A percentile compares a stretch with the other conserved stretches of the same genome.
phyloP scores from a whole-genome alignment of 495 filamentous ascomycete species.

The Trichodelitschia bisporula region DNA sequence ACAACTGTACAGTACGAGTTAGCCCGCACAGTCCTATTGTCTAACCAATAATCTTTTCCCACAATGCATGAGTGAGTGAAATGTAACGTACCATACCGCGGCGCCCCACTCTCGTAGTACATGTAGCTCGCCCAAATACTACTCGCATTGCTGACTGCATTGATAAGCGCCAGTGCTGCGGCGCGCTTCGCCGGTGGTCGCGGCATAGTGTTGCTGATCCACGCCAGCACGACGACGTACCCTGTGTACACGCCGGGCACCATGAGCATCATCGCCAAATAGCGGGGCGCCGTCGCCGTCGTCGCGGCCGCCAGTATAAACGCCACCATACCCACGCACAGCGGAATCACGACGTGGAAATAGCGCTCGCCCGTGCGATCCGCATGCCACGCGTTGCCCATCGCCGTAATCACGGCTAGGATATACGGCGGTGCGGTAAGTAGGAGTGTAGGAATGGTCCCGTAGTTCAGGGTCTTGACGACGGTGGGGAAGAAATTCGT shows the following conservation, averaged over 20 bases:
- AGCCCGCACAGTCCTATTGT: neutral
- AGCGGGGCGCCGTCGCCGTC: slow-evolving; percentile 35
- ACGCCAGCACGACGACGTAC: slow-evolving; percentile 50
- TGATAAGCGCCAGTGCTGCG: slow-evolving; percentile 57
- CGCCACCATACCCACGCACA: slow-evolving; percentile 40
- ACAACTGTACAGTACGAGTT: slow-evolving; percentile 20
- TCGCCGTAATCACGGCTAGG: slow-evolving; percentile 42
- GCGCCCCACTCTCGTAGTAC: slow-evolving; percentile 25
- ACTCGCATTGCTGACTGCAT: slow-evolving; percentile 49
- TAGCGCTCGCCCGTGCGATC: slow-evolving; percentile 60
- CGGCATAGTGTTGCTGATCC: slow-evolving; percentile 60
- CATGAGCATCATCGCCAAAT: slow-evolving; percentile 74
- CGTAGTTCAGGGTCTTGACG: slow-evolving; percentile 46
- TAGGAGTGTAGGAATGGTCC: slow-evolving; percentile 41
- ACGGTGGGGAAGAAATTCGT: slow-evolving; percentile 87
- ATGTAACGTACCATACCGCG: slow-evolving; percentile 15
- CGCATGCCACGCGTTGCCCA: slow-evolving; percentile 52
- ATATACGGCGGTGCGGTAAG: slow-evolving; percentile 39
- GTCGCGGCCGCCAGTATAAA: slow-evolving; percentile 59
- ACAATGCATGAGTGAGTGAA: too few relatives aligned
- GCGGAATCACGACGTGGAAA: slow-evolving; percentile 44
- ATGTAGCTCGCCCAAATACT: slow-evolving; percentile 56
- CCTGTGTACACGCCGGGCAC: slow-evolving; percentile 34
- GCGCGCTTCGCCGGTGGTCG: slow-evolving; percentile 70
- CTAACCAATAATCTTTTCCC: too few relatives aligned